Percentiles rank a stretch among this genome's conserved stretches.
Conservation (phyloP, 2,329 filamentous ascomycete genomes). For the Ophiostoma piceae region DNA sequence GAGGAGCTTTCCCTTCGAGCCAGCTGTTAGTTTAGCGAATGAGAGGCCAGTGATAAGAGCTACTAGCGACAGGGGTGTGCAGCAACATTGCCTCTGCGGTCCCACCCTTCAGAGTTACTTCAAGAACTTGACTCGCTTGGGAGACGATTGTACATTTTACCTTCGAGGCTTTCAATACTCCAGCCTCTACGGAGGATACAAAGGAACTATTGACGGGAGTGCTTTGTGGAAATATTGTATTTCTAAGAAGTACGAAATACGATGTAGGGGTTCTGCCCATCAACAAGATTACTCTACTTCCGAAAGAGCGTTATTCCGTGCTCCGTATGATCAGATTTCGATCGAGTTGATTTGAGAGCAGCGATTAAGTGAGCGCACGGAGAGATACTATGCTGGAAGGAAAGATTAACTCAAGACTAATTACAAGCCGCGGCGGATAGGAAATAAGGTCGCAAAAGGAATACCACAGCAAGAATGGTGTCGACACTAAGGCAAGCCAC, state of each 20-base stretch:
- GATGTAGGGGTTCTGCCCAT: not conserved
- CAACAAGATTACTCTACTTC: not conserved
- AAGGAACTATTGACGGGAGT: not conserved
- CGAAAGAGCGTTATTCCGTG: not conserved
- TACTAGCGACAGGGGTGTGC: not conserved
- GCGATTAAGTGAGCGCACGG: not conserved
- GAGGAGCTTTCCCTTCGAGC: not conserved
- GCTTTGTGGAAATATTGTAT: not conserved
- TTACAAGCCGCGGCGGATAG: not conserved
- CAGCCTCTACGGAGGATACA: not conserved
- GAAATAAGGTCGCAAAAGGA: not conserved
- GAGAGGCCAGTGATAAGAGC: conserved; percentile 5
- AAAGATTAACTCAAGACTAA: too few relatives aligned
- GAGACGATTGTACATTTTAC: not conserved
- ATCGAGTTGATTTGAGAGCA: not conserved
- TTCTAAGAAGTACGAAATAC: not conserved
- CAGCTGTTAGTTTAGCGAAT: not conserved
- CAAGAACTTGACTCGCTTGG: too few relatives aligned
- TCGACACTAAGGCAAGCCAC: not conserved
- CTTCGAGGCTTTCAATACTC: not conserved
- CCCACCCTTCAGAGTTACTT: not conserved
- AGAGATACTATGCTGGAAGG: not conserved
- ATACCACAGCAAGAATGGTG: not conserved
- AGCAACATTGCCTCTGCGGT: not conserved
- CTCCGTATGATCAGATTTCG: not conserved